A percentile compares a stretch with the other conserved stretches of the same genome.
Conservation (phyloP, 208 protist genomes). For the Leishmania amazonensis region DNA sequence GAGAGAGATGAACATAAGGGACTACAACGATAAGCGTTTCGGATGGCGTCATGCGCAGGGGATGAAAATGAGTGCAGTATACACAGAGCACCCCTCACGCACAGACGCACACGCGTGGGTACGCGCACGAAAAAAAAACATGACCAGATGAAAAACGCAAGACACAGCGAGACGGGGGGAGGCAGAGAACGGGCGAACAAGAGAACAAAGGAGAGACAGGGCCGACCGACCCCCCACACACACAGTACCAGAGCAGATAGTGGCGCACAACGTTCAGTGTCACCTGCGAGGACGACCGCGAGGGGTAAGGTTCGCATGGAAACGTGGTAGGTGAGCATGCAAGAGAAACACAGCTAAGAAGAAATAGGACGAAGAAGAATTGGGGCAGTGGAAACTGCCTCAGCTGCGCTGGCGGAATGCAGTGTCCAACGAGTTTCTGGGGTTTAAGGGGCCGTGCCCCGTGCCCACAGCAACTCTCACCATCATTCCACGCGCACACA, state of each 20-base stretch:
- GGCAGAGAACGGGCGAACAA: not conserved
- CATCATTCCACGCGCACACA: not conserved
- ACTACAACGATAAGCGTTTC: constrained; percentile 7
- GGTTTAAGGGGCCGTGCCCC: not conserved
- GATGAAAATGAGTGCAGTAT: not conserved
- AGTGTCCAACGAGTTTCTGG: not conserved
- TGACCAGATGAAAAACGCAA: not conserved
- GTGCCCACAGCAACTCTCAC: not conserved
- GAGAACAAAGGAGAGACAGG: constrained; percentile 5
- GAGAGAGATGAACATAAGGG: not conserved
- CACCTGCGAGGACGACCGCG: not conserved
- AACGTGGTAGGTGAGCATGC: not conserved
- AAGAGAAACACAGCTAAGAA: not conserved
- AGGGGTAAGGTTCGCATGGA: not conserved
- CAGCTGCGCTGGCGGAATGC: not conserved
- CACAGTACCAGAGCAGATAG: not conserved
- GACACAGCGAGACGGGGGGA: not conserved
- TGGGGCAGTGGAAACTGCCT: not conserved
- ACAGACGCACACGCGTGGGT: not conserved
- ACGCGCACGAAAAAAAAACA: not conserved
- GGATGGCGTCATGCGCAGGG: not conserved
- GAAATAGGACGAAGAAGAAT: not conserved
- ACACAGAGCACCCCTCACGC: not conserved
- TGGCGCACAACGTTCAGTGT: not conserved
- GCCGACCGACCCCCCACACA: too few species aligned